Percentiles rank a stretch among this genome's conserved stretches.
Conservation (phyloP, 2,329 filamentous ascomycete genomes). For the Penicillium corylophilum region DNA sequence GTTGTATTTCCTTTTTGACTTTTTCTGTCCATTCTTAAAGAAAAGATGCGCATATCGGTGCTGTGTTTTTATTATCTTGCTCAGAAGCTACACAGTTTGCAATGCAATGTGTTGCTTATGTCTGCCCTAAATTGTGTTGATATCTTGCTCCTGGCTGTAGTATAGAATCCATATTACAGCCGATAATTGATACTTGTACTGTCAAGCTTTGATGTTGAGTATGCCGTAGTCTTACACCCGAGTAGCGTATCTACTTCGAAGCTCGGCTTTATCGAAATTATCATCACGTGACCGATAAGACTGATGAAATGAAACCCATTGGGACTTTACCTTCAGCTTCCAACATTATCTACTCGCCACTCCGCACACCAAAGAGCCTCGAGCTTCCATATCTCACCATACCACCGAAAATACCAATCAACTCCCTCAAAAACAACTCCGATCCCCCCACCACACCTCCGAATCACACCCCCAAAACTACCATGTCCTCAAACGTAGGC, state of each 20-base stretch:
- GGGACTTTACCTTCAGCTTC: background rate
- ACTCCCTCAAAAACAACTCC: background rate
- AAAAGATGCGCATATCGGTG: conserved; percentile 15
- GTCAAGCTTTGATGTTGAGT: too few species aligned
- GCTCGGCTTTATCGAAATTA: too few species aligned
- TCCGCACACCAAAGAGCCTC: background rate
- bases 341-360: background rate
- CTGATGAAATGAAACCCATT: background rate
- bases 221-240: too few species aligned
- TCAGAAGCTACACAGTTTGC: conserved; percentile 23
- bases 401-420: background rate
- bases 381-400: background rate
- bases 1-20: conserved; percentile 3
- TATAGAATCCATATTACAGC: background rate
- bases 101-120: conserved; percentile 17
- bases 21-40: conserved; percentile 18
- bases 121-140: conserved; percentile 7
- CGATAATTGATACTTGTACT: background rate
- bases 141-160: conserved; percentile 7
- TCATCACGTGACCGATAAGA: conserved; percentile 12
- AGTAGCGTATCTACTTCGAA: background rate
- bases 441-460: background rate
- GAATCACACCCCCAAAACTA: background rate
- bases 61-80: conserved; percentile 11
- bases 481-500: conserved; percentile 95